Evolutionary conservation across 345 rosid genomes (phyloP).

Genomic region (Sisymbrium irio): DNA sequence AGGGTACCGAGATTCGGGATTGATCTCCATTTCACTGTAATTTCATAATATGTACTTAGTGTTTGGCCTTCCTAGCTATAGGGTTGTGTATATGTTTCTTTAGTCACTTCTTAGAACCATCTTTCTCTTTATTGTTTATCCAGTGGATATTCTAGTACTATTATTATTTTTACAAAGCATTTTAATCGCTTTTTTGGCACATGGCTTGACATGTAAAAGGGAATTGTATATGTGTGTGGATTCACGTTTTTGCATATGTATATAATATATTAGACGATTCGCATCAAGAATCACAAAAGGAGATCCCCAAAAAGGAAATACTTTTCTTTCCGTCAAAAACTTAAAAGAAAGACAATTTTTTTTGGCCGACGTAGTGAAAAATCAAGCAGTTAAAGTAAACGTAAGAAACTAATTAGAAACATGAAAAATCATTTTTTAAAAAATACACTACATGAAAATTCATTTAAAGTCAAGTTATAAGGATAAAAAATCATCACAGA

Average conservation of each 20-base stretch:
- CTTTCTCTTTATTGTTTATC: constrained; percentile 15
- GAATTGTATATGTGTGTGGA: constrained; percentile 26
- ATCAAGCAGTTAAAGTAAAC: neutral
- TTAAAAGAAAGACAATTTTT: neutral
- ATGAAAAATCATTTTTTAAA: neutral
- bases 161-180: neutral
- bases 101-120: constrained; percentile 32
- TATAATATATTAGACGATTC: constrained; percentile 15
- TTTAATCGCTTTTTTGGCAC: constrained; percentile 18
- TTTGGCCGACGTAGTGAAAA: constrained; percentile 30
- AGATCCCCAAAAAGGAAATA: constrained; percentile 25
- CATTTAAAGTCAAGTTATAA: neutral
- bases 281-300: constrained; percentile 15
- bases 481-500: neutral
- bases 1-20: neutral
- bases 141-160: neutral
- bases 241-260: constrained; percentile 26
- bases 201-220: constrained; percentile 36
- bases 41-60: neutral
- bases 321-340: constrained; percentile 27
- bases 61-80: neutral
- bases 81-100: neutral
- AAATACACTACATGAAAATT: neutral
- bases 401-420: too few species aligned
- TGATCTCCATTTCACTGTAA: neutral